phyloP scores from a whole-genome alignment of 371 early-diverging fungal species.

The Circinella minor region DNA sequence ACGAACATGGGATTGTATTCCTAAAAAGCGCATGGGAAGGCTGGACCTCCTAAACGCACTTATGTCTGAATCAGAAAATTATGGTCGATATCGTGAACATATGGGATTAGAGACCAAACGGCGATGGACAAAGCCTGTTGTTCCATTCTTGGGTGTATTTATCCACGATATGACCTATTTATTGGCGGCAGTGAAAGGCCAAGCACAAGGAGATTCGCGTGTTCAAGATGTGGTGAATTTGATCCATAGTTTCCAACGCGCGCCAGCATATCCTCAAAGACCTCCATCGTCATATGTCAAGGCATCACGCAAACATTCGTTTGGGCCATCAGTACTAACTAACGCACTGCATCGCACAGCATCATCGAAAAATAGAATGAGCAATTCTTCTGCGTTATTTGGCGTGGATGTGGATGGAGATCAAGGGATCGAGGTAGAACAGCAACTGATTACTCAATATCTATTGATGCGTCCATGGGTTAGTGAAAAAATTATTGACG shows the following conservation, averaged over 20 bases:
- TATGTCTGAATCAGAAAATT: slow-evolving; percentile 74
- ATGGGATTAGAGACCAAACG: slow-evolving; percentile 37
- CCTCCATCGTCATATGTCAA: slow-evolving; percentile 58
- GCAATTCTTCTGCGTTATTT: slow-evolving; percentile 20
- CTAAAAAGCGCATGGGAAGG: slow-evolving; percentile 61
- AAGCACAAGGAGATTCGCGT: slow-evolving; percentile 50
- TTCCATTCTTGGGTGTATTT: slow-evolving; percentile 76
- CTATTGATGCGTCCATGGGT: slow-evolving; percentile 64
- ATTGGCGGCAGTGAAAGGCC: slow-evolving; percentile 58
- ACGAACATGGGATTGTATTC: slow-evolving; percentile 73
- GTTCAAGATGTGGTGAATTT: slow-evolving; percentile 48
- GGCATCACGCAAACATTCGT: slow-evolving; percentile 44
- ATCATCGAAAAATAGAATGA: slow-evolving; percentile 40
- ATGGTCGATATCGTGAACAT: slow-evolving; percentile 66
- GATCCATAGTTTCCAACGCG: slow-evolving; percentile 55
- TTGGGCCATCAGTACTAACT: slow-evolving; percentile 44
- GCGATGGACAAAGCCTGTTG: slow-evolving; percentile 49
- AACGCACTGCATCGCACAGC: slow-evolving; percentile 49
- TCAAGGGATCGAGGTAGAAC: slow-evolving; percentile 35
- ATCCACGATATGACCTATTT: slow-evolving; percentile 79
- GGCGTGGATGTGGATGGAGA: slow-evolving; percentile 36
- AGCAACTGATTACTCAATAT: slow-evolving; percentile 71
- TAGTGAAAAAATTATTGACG: slow-evolving; percentile 77
- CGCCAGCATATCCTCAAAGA: slow-evolving; percentile 59
- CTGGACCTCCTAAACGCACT: slow-evolving; percentile 60